Base-by-base conservation (phyloP, 805 yeast genomes). In the Candida caryicola region DNA sequence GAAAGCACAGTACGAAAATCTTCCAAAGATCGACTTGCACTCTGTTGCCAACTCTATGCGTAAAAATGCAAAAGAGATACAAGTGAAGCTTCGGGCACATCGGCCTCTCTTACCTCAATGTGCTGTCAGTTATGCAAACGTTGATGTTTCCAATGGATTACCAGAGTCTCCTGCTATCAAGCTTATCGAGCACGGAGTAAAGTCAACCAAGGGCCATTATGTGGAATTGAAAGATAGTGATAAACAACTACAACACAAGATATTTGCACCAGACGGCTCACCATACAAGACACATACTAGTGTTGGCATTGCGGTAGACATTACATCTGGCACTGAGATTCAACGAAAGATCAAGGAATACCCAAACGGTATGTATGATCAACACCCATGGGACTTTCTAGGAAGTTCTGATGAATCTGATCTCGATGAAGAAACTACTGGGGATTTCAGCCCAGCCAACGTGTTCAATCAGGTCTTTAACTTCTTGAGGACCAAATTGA, bases 121-220 rank as follows among this genome's bases (percentile, higher is more conserved):
- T 45, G 59, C 59, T n/a, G 36, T 42, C 2, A 27, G 35, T 1
- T 71, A 68, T 47, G 46, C 46, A 1, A 67, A 69, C 41, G 39
- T 71, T 6, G 66, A 60, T 17, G 64, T 69, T 10, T 62, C 71
- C 7, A 60, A 54, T 5, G 73, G 74, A 0, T 48, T 76, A n/a
- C 82, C 83, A 12, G 41, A 48, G 30, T 66, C 63, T 3, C 36
- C 64, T 19, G 78, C 76, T 1, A 55, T 59, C 4, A 63, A 61
- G 0, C 53, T 81, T 34, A 70, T 82, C 29, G 61, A 63, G 19
- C 53, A 51, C 7, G 86, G 87, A 1, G 81, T 76, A 4, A 54
- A 62, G 5, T 66, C 62, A 0, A 51, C 57, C 7, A 59, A 53
- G 33, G 91, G 91, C 0, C 59, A 60, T 40, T 81, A 58, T 51